Evolutionary conservation across 2,329 filamentous ascomycete species (phyloP).

Genomic region (Microsporum canis): DNA sequence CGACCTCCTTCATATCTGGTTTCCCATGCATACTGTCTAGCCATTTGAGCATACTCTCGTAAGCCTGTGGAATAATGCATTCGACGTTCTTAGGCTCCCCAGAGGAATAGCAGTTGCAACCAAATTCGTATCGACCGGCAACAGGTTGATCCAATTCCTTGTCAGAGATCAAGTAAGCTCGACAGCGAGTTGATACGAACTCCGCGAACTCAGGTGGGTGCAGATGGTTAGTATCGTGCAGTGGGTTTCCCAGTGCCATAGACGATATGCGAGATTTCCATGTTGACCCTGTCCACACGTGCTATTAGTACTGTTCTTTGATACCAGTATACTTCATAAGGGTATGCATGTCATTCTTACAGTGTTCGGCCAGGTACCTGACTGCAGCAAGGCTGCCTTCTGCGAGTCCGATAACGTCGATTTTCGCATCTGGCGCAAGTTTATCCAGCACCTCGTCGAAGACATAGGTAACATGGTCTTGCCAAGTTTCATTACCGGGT

Average conservation of each 20-base stretch:
- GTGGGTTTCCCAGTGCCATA: constrained; percentile 31
- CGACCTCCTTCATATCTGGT: constrained; percentile 14
- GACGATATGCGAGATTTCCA: constrained; percentile 32
- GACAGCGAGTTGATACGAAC: constrained; percentile 42
- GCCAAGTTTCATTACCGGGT: constrained; percentile 44
- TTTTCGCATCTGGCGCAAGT: constrained; percentile 40
- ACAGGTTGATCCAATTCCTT: constrained; percentile 45
- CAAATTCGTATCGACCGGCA: constrained; percentile 43
- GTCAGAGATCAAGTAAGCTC: constrained; percentile 49
- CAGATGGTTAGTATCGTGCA: constrained; percentile 24
- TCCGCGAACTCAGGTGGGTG: constrained; percentile 20
- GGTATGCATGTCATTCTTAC: constrained; percentile 29
- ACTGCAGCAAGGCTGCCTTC: constrained; percentile 51
- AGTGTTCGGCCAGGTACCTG: constrained; percentile 46
- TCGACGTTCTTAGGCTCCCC: constrained; percentile 51
- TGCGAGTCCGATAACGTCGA: constrained; percentile 63
- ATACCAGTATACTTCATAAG: background rate
- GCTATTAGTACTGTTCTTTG: background rate
- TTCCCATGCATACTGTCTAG: constrained; percentile 33
- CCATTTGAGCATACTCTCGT: constrained; percentile 48
- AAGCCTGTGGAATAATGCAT: constrained; percentile 48
- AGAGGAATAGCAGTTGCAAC: constrained; percentile 59
- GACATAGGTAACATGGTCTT: constrained; percentile 54
- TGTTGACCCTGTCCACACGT: constrained; percentile 23
- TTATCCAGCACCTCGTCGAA: constrained; percentile 52